Base-by-base conservation (phyloP, 768 basidiomycete genomes). In the Termitomyces sp. region DNA sequence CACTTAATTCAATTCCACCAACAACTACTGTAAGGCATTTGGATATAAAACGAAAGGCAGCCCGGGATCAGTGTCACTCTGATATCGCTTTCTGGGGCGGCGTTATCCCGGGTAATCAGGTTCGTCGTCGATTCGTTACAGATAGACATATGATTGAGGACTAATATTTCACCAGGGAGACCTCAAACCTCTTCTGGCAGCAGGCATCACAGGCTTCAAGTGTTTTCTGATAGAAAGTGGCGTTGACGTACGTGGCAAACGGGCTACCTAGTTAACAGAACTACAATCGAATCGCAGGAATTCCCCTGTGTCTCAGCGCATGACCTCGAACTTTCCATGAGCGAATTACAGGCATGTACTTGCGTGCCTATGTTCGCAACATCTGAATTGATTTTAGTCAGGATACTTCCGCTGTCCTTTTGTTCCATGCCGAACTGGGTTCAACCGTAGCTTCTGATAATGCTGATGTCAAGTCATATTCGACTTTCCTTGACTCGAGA, bases 41-140 rank as follows among this genome's bases (percentile, higher is more conserved):
- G 9, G 73, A 83, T 49, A 66, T 75, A 30, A 98, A 98, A 76
- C 80, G 84, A 5, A 68, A 70, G 12, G 90, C 87, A 1, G 93
- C 96, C 3, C 66, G 71, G 51, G 85, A 83, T 2, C 87, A 94
- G 67, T 90, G 87, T 66, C 84, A 83, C 71, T 83, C 84, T 10
- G 93, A 96, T 70, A 84, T 95, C 43, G 93, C 87, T 0, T 95
- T 95, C 72, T 96, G 93, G 93, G 97, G 95, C 38, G 96, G 97
- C 9, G 89, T 91, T 38, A 89, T 98, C 49, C 97, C 96, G 6
- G 88, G 87, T 13, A 98, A 99, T 75, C 82, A 92, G 75, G 94
- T 53, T 61, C 85, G 60, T 59, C 63, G 16, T 44, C 47, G 55
- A 41, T 61, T 26, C 20, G 33, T 56, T 12, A n/a, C n/a, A 38